Conservation (phyloP, 257 asterid genomes). For the Mentha longifolia region DNA sequence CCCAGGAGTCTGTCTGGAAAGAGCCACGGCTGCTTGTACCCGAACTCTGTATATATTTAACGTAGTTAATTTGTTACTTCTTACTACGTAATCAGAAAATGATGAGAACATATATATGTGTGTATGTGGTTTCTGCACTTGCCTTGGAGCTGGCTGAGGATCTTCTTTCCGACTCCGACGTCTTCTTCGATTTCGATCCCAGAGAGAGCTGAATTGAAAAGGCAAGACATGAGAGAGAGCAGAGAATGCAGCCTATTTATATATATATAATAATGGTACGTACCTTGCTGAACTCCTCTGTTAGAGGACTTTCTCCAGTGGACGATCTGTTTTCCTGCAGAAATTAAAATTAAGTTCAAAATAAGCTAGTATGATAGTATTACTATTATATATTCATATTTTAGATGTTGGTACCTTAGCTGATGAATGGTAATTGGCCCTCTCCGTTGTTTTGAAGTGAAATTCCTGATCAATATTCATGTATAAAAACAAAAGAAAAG, state of each 20-base stretch:
- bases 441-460: constrained; percentile 58
- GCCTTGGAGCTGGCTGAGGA: constrained; percentile 47
- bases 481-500: neutral
- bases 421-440: constrained; percentile 61
- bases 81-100: neutral
- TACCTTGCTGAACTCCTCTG: constrained; percentile 66
- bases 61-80: neutral
- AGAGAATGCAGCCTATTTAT: neutral
- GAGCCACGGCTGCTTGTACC: constrained; percentile 51
- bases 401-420: constrained; percentile 39
- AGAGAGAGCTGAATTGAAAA: constrained; percentile 77
- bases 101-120: neutral
- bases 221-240: neutral
- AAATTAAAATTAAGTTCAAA: neutral
- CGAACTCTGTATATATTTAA: constrained; percentile 44
- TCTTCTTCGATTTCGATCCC: constrained; percentile 43
- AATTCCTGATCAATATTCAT: constrained; percentile 44
- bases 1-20: constrained; percentile 56
- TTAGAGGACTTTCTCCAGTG: constrained; percentile 47
- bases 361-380: neutral
- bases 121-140: constrained; percentile 27
- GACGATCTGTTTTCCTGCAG: constrained; percentile 50
- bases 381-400: neutral
- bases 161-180: constrained; percentile 28
- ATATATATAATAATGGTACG: too few species aligned